Conservation (phyloP, 768 basidiomycete species). For the Amanita phalloides region DNA sequence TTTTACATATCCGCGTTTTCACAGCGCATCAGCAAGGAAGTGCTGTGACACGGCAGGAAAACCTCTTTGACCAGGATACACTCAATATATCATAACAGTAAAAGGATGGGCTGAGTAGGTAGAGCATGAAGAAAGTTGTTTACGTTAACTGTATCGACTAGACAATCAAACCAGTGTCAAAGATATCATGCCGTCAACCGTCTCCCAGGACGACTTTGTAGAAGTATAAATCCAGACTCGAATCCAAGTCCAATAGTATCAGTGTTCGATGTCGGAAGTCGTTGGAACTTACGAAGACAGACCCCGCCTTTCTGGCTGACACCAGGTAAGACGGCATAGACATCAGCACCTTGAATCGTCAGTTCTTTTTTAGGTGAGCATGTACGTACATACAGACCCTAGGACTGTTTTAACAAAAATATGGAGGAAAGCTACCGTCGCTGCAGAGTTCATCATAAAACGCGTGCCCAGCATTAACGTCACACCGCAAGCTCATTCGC, state of each 20-base stretch:
- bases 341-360: slow-evolving; percentile 95
- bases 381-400: no score
- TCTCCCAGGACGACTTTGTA: no score
- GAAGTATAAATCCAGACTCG: no score
- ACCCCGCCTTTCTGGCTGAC: slow-evolving; percentile 69
- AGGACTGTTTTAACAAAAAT: no score
- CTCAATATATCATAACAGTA: background rate
- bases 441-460: slow-evolving; percentile 95
- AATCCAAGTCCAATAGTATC: no score
- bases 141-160: no score
- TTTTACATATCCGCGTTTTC: background rate
- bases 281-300: slow-evolving; percentile 21
- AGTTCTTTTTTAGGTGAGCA: slow-evolving; percentile 88
- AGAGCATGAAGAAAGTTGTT: no score
- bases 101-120: no score
- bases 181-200: no score
- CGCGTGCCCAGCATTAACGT: slow-evolving; percentile 94
- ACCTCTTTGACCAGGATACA: background rate
- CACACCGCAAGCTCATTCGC: slow-evolving; percentile 65
- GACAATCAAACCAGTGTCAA: no score
- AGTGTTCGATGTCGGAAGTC: no score
- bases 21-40: background rate
- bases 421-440: slow-evolving; percentile 91
- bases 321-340: slow-evolving; percentile 72
- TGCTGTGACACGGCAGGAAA: background rate